phyloP scores from a whole-genome alignment of 2,329 filamentous ascomycete genomes.

The Fusarium sp. region DNA sequence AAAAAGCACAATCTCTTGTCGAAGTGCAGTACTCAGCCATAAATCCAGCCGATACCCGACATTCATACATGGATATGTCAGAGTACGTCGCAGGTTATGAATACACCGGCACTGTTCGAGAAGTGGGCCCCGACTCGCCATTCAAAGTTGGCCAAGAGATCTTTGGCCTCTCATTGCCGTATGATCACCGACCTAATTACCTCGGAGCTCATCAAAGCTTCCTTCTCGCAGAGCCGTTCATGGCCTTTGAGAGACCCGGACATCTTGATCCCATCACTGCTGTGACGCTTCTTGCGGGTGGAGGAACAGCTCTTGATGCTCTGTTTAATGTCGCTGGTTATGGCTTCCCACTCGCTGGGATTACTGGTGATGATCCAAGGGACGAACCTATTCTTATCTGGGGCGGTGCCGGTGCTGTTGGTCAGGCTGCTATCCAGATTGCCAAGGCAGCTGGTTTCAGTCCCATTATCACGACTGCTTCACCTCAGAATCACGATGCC shows the following conservation, averaged over 20 bases:
- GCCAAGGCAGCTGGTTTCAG: slow-evolving; percentile 21
- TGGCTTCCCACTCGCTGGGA: background rate
- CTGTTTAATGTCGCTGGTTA: background rate
- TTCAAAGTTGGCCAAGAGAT: slow-evolving; percentile 16
- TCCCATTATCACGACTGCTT: slow-evolving; percentile 18
- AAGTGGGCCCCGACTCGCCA: background rate
- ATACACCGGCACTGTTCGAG: slow-evolving; percentile 8
- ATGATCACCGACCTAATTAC: slow-evolving; percentile 11
- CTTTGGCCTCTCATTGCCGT: slow-evolving; percentile 18
- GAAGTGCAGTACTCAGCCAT: slow-evolving; percentile 33
- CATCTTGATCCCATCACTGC: slow-evolving; percentile 14
- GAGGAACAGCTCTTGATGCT: background rate
- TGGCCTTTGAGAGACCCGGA: background rate
- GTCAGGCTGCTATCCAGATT: slow-evolving; percentile 16
- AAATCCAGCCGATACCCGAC: slow-evolving; percentile 32
- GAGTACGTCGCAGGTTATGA: slow-evolving; percentile 25
- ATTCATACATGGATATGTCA: slow-evolving; percentile 15
- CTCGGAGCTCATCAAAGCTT: slow-evolving; percentile 30
- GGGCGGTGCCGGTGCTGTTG: slow-evolving; percentile 15
- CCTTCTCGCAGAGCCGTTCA: slow-evolving; percentile 17
- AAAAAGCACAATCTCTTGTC: slow-evolving; percentile 9
- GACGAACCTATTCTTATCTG: slow-evolving; percentile 10
- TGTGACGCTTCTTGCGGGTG: background rate
- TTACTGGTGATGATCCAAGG: background rate
- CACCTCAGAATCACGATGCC: slow-evolving; percentile 3